Conservation (phyloP, 2,329 filamentous ascomycete genomes). For the Penicillium sp. region DNA sequence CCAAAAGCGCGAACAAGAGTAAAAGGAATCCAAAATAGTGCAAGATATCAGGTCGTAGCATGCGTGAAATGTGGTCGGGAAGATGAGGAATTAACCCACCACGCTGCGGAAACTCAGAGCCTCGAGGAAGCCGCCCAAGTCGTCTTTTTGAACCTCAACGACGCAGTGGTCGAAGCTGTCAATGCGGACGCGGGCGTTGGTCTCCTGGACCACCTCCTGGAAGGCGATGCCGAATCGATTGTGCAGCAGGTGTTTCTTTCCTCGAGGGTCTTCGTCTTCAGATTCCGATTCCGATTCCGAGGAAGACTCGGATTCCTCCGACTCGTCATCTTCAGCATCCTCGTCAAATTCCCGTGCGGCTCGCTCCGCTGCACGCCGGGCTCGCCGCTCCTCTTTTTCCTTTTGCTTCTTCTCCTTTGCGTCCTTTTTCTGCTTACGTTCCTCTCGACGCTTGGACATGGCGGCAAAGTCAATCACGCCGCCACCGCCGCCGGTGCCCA, state of each 20-base stretch:
- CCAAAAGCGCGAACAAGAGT: slow-evolving; percentile 14
- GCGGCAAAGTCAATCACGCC: slow-evolving; percentile 68
- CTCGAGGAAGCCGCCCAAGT: slow-evolving; percentile 87
- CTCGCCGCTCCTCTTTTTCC: slow-evolving; percentile 64
- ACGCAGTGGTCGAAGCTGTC: slow-evolving; percentile 98
- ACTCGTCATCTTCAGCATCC: slow-evolving; percentile 63
- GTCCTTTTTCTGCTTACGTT: slow-evolving; percentile 65
- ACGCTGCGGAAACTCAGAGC: slow-evolving; percentile 89
- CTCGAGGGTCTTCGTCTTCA: slow-evolving; percentile 57
- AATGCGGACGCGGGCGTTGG: slow-evolving; percentile 83
- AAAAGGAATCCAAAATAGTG: background rate
- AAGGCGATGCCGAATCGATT: slow-evolving; percentile 96
- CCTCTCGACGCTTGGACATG: slow-evolving; percentile 66
- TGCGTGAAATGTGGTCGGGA: slow-evolving; percentile 24
- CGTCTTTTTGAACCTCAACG: slow-evolving; percentile 96
- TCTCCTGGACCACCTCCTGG: slow-evolving; percentile 90
- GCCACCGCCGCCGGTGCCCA: slow-evolving; percentile 86
- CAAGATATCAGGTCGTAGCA: slow-evolving; percentile 27
- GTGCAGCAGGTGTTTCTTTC: slow-evolving; percentile 68
- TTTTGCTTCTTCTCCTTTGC: slow-evolving; percentile 65
- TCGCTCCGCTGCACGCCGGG: slow-evolving; percentile 56
- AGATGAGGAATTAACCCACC: slow-evolving; percentile 51
- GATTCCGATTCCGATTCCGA: slow-evolving; percentile 58
- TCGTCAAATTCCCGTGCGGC: slow-evolving; percentile 55
- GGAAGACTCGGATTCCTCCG: slow-evolving; percentile 63